Percentiles rank a stretch among this genome's conserved stretches.
These are phyloP conservation scores for Aspergillus ellipticus DNA, from an alignment of 495 filamentous ascomycete species.

Conservation along the genomic window DNA sequence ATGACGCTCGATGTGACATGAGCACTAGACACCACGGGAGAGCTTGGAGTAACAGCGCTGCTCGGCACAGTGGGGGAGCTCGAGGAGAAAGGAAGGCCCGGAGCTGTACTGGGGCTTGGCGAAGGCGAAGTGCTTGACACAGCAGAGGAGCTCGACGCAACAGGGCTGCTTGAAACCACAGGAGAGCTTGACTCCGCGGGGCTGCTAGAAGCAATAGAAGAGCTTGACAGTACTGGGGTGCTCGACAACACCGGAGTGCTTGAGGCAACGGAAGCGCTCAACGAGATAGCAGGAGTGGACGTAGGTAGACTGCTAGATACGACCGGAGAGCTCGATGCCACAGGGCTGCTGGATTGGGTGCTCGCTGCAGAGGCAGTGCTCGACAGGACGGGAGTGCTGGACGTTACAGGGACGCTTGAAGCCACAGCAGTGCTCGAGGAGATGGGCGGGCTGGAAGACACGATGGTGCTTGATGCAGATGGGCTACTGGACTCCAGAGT, in stretches of 20 bases:
- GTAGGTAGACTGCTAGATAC: background rate
- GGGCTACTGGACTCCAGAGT: no score
- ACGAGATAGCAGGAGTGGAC: background rate
- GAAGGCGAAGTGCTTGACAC: no score
- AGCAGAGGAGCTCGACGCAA: slow-evolving; percentile 1
- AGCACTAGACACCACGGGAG: background rate
- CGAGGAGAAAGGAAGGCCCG: no score
- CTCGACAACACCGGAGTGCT: slow-evolving; percentile 3
- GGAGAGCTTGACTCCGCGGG: background rate
- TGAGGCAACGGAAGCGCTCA: background rate
- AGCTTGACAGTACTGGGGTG: background rate
- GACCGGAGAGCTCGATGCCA: background rate
- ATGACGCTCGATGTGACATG: no score
- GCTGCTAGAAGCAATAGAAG: background rate
- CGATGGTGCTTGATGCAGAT: slow-evolving; percentile 9
- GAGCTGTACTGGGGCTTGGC: no score
- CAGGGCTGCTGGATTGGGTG: background rate
- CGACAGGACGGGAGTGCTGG: slow-evolving; percentile 1
- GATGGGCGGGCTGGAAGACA: slow-evolving; percentile 10
- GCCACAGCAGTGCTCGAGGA: background rate
- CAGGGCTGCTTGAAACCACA: no score
- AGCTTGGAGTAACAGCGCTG: background rate
- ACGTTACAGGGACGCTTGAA: slow-evolving; percentile 1
- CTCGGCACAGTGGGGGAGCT: no score
- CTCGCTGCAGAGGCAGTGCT: background rate